These are phyloP conservation scores for Celoporthe dispersa DNA, from an alignment of 2,329 filamentous ascomycete genomes.

Conservation along the genomic window DNA sequence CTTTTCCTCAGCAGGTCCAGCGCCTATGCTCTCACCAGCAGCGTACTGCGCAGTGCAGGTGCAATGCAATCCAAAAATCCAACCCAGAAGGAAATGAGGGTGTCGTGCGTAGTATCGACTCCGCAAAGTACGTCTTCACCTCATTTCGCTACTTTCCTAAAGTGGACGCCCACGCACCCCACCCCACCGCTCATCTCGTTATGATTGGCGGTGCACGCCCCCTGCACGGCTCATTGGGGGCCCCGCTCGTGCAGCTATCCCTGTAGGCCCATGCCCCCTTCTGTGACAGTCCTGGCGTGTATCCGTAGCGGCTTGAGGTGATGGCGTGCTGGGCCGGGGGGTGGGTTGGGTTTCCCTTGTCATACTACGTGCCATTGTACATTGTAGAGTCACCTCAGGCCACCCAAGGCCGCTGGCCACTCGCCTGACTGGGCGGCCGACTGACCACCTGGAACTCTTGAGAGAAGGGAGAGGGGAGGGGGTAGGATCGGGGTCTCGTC, in stretches of 20 bases:
- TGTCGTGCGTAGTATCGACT: conserved; percentile 12
- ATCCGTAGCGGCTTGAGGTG: not conserved
- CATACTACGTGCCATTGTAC: not conserved
- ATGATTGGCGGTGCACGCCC: not conserved
- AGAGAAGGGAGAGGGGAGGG: not conserved
- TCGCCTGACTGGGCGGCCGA: not conserved
- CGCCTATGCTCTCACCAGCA: not conserved
- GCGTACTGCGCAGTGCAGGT: not conserved
- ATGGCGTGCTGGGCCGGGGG: not conserved
- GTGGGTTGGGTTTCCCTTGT: too few species aligned
- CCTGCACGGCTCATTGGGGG: conserved; percentile 2
- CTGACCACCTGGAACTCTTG: not conserved
- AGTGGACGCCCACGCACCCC: conserved; percentile 16
- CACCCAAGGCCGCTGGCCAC: not conserved
- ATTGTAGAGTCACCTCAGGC: not conserved
- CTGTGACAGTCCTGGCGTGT: not conserved
- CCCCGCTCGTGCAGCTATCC: not conserved
- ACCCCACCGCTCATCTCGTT: not conserved
- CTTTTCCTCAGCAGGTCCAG: not conserved
- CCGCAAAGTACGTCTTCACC: conserved; percentile 4
- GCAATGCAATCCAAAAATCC: not conserved
- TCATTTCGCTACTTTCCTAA: conserved; percentile 18
- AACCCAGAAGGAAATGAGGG: conserved; percentile 15
- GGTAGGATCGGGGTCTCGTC: not conserved
- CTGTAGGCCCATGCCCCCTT: not conserved